Conservation (phyloP, 495 filamentous ascomycete genomes). For the Friedmanniomyces endolithicus region DNA sequence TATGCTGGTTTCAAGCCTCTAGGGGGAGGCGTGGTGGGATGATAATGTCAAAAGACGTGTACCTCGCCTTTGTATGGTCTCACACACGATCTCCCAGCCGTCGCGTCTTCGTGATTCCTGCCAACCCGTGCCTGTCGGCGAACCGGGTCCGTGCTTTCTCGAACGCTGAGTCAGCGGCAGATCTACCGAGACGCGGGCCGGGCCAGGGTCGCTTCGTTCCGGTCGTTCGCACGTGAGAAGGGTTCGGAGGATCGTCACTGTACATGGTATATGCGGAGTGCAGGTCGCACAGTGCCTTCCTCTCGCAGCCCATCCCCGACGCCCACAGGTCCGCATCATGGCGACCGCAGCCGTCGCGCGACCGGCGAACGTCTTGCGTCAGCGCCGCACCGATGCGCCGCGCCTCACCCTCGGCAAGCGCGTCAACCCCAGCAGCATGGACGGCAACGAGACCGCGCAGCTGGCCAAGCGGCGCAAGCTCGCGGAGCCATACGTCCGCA, state of each 20-base stretch:
- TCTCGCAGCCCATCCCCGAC: background rate
- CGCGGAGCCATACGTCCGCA: constrained; percentile 27
- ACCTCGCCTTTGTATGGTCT: no score
- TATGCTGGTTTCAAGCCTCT: constrained; percentile 5
- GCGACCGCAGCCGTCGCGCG: constrained; percentile 10
- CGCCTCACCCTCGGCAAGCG: constrained; percentile 4
- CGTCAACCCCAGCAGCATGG: background rate
- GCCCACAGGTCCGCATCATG: background rate
- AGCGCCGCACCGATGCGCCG: constrained; percentile 2
- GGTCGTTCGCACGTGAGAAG: background rate
- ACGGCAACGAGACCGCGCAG: background rate
- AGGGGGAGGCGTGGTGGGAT: background rate
- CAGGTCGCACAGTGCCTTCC: background rate
- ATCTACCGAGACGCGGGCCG: background rate
- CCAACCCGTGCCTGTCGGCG: background rate
- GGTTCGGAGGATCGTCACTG: background rate
- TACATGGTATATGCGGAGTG: background rate
- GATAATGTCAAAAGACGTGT: no score
- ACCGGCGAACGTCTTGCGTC: constrained; percentile 5
- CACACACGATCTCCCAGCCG: no score
- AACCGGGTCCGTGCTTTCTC: no score
- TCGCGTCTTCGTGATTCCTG: no score
- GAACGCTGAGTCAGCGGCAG: background rate
- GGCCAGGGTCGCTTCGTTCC: background rate
- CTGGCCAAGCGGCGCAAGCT: constrained; percentile 12